Base-by-base conservation (phyloP, 108 stramenopile genomes). In the Cyclotella cryptica region DNA sequence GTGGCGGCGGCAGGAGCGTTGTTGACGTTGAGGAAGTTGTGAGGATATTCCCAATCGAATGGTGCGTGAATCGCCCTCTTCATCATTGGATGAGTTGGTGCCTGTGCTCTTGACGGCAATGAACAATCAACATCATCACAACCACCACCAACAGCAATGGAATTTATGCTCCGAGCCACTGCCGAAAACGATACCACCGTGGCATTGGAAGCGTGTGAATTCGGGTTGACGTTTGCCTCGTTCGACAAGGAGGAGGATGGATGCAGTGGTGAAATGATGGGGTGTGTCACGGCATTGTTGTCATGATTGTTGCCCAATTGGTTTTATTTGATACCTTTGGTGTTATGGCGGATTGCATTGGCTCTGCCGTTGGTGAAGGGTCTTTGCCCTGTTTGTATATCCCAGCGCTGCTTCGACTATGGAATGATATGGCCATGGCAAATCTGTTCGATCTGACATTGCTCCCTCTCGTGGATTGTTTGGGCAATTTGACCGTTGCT, bases 201-300 rank as follows among this genome's bases (percentile, higher is more conserved):
- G 21, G 87, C 94, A 26, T 77, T 91, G 47, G 96, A 97, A 71
- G 96, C 96, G 15, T 94, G 93, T 66, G 96, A 97, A 41, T 97
- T 95, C 69, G 95, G 96, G 96, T 73, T 95, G 59, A 88, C 90
- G 11, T 94, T 93, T 86, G 84, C 85, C 17, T 85, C 74, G 53
- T 72, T 93, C 72, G 92, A 91, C 41, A 91, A 90, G 62, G 75
- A 74, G 35, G 75, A 57, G 45, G 18, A 18, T 9, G 67, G 52
- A 5, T 81, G 86, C 62, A 87, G 67, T 22, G 74, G 87, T 3
- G 92, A 83, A 49, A 93, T 93, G 90, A 69, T 87, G 29, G 80
- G 82, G 9, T 79, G 69, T 26, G 77, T 94, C 11, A 74, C 79
- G 42, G 12, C 27, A 0, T 19, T 91, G 35, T 76, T 92, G 9